A percentile compares a stretch with the other conserved stretches of the same genome.
Evolutionary conservation across 2,329 filamentous ascomycete genomes (phyloP).

Genomic region (Trichothecium roseum): DNA sequence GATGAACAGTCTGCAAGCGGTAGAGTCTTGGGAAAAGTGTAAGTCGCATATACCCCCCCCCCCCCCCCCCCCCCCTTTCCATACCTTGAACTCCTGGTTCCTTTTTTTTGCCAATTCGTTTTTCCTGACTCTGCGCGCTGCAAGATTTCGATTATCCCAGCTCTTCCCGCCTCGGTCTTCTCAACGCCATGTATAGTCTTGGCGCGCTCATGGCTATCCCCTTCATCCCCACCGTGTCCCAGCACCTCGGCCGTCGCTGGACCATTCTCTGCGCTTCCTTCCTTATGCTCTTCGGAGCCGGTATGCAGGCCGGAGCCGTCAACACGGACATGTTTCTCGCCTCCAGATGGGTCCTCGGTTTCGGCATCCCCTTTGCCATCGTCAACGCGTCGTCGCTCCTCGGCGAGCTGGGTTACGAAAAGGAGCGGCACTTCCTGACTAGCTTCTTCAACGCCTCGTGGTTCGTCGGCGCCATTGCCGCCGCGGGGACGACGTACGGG

Average conservation of each 20-base stretch:
- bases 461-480: slow-evolving; percentile 26
- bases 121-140: too few species aligned
- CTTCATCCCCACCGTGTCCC: slow-evolving; percentile 25
- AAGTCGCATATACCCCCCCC: too few species aligned
- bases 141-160: slow-evolving; percentile 29
- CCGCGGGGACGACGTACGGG: slow-evolving; percentile 17
- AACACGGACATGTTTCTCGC: slow-evolving; percentile 21
- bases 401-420: slow-evolving; percentile 21
- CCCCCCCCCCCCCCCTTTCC: too few species aligned
- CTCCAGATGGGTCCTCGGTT: slow-evolving; percentile 20
- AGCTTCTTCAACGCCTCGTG: slow-evolving; percentile 16
- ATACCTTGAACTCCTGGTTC: background rate
- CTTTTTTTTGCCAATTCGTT: too few species aligned
- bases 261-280: slow-evolving; percentile 21
- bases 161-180: slow-evolving; percentile 25
- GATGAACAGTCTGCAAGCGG: slow-evolving; percentile 32
- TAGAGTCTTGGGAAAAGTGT: slow-evolving; percentile 27
- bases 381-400: slow-evolving; percentile 22
- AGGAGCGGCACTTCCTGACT: slow-evolving; percentile 6
- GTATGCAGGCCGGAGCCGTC: slow-evolving; percentile 7
- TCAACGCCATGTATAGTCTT: slow-evolving; percentile 31
- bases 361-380: slow-evolving; percentile 22
- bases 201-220: slow-evolving; percentile 31
- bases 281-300: slow-evolving; percentile 8
- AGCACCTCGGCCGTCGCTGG: slow-evolving; percentile 25